Percentiles rank a stretch among this genome's conserved stretches.
Evolutionary conservation across 768 basidiomycete genomes (phyloP).

Genomic region (Multifurca ochricompacta): DNA sequence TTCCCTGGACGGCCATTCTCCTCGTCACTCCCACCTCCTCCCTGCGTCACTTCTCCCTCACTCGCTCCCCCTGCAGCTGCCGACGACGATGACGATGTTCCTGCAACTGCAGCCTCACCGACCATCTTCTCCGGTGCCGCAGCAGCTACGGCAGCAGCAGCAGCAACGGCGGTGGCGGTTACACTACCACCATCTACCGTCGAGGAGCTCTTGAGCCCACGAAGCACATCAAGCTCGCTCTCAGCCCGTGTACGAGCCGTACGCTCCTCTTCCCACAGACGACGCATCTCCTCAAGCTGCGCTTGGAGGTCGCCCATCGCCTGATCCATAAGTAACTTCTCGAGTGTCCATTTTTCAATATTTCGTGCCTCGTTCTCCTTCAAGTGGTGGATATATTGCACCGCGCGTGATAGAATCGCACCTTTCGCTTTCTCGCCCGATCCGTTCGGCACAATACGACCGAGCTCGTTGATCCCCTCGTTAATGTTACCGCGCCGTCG

Average conservation of each 20-base stretch:
- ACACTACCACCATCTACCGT: slow-evolving; percentile 5
- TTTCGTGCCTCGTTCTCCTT: slow-evolving; percentile 87
- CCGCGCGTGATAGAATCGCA: slow-evolving; percentile 79
- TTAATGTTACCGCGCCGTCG: slow-evolving; percentile 93
- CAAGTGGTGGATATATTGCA: slow-evolving; percentile 86
- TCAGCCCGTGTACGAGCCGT: slow-evolving; percentile 50
- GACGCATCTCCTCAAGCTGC: slow-evolving; percentile 73
- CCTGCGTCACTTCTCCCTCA: slow-evolving; percentile 15
- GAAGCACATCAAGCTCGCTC: slow-evolving; percentile 53
- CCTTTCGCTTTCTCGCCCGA: slow-evolving; percentile 87
- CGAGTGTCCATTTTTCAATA: slow-evolving; percentile 90
- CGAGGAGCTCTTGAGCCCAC: slow-evolving; percentile 26
- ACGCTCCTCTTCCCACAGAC: slow-evolving; percentile 77
- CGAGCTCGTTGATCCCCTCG: slow-evolving; percentile 90
- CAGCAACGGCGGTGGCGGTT: too few species aligned
- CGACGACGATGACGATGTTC: background rate
- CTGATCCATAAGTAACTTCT: slow-evolving; percentile 88
- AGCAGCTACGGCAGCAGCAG: slow-evolving; percentile 1
- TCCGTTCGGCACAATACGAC: slow-evolving; percentile 80
- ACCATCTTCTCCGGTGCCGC: slow-evolving; percentile 17
- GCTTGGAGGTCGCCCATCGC: slow-evolving; percentile 82
- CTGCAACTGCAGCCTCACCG: slow-evolving; percentile 8
- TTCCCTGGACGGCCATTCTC: slow-evolving; percentile 22
- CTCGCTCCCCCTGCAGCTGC: background rate
- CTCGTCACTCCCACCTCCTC: slow-evolving; percentile 22